These are phyloP conservation scores for Wickerhamiella kazuoi DNA, from an alignment of 805 yeast genomes.

Conservation along the genomic window DNA sequence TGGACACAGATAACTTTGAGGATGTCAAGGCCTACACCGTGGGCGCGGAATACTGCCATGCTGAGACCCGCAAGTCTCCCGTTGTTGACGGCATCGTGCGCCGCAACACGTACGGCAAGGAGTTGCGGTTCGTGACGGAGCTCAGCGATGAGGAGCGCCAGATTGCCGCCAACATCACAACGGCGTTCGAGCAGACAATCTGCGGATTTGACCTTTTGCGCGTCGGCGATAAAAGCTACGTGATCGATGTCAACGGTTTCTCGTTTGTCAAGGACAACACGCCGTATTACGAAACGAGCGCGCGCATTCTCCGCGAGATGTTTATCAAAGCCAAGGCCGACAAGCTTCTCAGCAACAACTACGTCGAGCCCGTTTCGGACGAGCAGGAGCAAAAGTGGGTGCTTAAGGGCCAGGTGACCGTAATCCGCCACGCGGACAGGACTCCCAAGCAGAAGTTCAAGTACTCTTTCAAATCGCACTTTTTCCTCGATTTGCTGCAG, in stretches of 20 bases:
- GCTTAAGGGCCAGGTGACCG: constrained; percentile 78
- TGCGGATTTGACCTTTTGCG: constrained; percentile 93
- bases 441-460: constrained; percentile 97
- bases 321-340: constrained; percentile 42
- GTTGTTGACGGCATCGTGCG: constrained; percentile 98
- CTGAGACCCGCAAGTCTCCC: constrained; percentile 95
- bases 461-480: constrained; percentile 76
- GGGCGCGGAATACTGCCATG: constrained; percentile 81
- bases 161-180: constrained; percentile 66
- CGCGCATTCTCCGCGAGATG: constrained; percentile 55
- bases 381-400: constrained; percentile 66
- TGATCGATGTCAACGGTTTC: constrained; percentile 95
- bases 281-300: constrained; percentile 68
- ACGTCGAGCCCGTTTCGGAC: constrained; percentile 4
- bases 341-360: constrained; percentile 12
- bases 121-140: constrained; percentile 75
- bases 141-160: constrained; percentile 53
- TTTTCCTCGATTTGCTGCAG: constrained; percentile 69
- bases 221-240: constrained; percentile 74
- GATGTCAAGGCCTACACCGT: constrained; percentile 98
- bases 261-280: constrained; percentile 89
- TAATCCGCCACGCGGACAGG: constrained; percentile 93
- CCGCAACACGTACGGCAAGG: constrained; percentile 94
- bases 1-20: constrained; percentile 96
- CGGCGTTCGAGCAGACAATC: constrained; percentile 72